These are phyloP conservation scores for Rhodosporidiobolus sp. DNA, from an alignment of 768 basidiomycete species.

Conservation along the genomic window DNA sequence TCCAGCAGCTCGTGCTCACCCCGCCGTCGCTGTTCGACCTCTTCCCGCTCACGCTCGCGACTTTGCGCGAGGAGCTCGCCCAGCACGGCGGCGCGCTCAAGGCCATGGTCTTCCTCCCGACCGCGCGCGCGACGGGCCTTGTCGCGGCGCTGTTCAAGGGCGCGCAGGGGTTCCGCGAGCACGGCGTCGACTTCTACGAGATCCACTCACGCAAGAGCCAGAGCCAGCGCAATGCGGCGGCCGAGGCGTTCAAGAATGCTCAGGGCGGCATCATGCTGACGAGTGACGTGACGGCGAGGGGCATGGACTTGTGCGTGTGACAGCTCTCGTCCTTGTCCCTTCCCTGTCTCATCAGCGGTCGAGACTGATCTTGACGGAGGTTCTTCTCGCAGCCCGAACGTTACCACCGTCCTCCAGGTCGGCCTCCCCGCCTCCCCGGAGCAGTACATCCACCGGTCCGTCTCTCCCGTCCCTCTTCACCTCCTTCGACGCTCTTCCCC, in stretches of 20 bases:
- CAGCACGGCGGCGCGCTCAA: constrained; percentile 47
- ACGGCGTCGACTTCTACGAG: constrained; percentile 33
- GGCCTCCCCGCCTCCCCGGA: constrained; percentile 49
- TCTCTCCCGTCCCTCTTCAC: neutral
- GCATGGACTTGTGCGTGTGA: constrained; percentile 36
- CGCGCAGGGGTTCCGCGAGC: constrained; percentile 16
- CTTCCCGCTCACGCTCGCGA: constrained; percentile 53
- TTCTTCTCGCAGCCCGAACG: constrained; percentile 55
- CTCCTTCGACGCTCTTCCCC: neutral
- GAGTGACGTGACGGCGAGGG: constrained; percentile 56
- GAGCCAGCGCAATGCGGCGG: constrained; percentile 53
- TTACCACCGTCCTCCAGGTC: constrained; percentile 61
- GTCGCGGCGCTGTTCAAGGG: constrained; percentile 49
- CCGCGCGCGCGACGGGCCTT: constrained; percentile 60
- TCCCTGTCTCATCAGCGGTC: neutral
- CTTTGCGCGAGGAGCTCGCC: constrained; percentile 50
- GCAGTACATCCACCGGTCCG: constrained; percentile 46
- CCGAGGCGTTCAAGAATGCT: constrained; percentile 55
- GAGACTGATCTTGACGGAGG: neutral
- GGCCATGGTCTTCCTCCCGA: constrained; percentile 63
- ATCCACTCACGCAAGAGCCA: constrained; percentile 62
- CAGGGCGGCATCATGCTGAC: constrained; percentile 55
- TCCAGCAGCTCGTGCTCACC: constrained; percentile 52
- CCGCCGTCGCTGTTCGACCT: constrained; percentile 48
- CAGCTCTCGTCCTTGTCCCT: too few species aligned